Conservation (phyloP, 495 filamentous ascomycete genomes). For the Podospora anserina region DNA sequence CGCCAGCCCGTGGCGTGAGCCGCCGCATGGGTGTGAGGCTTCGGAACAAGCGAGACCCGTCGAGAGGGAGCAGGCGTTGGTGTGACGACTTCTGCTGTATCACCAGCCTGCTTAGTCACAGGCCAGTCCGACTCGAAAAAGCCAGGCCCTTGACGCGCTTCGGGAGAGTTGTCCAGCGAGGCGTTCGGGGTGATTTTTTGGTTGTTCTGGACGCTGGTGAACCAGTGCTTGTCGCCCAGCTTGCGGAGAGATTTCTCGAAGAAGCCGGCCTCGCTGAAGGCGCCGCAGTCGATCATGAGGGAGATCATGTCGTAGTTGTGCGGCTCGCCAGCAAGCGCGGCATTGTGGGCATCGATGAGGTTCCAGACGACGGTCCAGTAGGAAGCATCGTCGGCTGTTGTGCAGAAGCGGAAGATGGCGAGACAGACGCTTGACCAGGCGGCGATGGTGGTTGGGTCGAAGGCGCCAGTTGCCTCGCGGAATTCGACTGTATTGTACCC, state of each 20-base stretch:
- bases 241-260: conserved; percentile 11
- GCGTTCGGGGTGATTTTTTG: no score
- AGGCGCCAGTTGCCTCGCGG: conserved; percentile 19
- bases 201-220: neutral
- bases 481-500: conserved; percentile 20
- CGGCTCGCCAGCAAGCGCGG: neutral
- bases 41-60: no score
- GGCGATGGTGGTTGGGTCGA: conserved; percentile 9
- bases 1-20: no score
- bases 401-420: conserved; percentile 19
- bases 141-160: no score
- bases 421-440: conserved; percentile 20
- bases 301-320: conserved; percentile 18
- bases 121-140: no score
- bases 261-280: neutral
- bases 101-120: no score
- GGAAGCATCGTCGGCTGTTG: neutral
- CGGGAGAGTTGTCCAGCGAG: no score
- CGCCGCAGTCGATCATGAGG: conserved; percentile 15
- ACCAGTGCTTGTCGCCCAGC: conserved; percentile 15
- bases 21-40: no score
- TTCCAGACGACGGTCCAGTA: conserved; percentile 10
- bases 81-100: no score
- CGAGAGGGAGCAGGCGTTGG: no score
- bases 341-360: conserved; percentile 19